These are phyloP conservation scores for Plasmodium vinckei DNA, from an alignment of 169 alveolate genomes.

Conservation along the genomic window DNA sequence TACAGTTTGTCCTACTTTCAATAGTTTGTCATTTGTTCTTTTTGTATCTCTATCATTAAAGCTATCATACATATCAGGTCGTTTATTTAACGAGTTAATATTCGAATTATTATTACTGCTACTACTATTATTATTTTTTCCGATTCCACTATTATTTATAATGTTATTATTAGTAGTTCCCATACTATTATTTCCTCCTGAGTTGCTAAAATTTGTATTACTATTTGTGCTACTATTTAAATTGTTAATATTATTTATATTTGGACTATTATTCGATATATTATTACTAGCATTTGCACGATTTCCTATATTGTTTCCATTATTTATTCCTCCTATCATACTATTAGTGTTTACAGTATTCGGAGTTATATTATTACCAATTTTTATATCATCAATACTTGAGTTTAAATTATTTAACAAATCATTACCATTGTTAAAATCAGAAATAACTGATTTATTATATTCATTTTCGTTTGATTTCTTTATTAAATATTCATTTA, in stretches of 20 bases:
- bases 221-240: constrained; percentile 12
- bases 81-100: constrained; percentile 3
- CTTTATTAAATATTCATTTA: constrained; percentile 76
- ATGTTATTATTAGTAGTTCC: background rate
- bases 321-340: no score
- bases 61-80: constrained; percentile 37
- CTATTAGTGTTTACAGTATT: no score
- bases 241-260: background rate
- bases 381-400: constrained; percentile 2
- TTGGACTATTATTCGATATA: background rate
- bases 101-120: constrained; percentile 1
- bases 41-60: constrained; percentile 39
- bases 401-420: constrained; percentile 21
- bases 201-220: background rate
- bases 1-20: constrained; percentile 69
- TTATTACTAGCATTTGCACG: constrained; percentile 9
- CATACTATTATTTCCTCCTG: no score
- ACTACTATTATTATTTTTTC: background rate
- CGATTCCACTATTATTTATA: background rate
- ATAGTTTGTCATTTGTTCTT: background rate
- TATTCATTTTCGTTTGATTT: constrained; percentile 78
- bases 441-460: constrained; percentile 37
- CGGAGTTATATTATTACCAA: background rate
- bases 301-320: background rate
- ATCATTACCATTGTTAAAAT: constrained; percentile 32